Base-by-base conservation (phyloP, 1,139 yeast genomes). In the Yamadazyma mexicana region DNA sequence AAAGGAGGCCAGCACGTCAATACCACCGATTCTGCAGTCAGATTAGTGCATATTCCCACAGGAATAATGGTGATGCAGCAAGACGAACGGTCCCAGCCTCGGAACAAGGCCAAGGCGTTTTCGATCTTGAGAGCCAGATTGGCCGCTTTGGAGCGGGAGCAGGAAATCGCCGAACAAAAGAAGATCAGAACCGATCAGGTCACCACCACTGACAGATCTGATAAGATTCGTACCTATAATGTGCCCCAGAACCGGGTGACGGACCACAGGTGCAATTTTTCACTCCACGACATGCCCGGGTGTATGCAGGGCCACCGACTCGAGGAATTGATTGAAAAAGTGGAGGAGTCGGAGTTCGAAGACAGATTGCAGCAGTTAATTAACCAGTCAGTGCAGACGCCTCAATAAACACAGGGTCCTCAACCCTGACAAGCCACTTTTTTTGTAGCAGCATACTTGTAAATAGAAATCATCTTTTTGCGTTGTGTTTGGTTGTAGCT, bases 1-100 rank as follows among this genome's bases (percentile, higher is more conserved):
- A 86, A 95, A 48, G 99, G 99, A 40, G 99, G 99, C 0, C 99
- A 92, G 64, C 98, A 94, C 58, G 99, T 92, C 35, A 92, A 94
- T 58, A 92, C 97, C 15, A 92, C 98, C 0, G 98, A 92, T 59
- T 88, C 97, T 1, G 99, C 98, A 0, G 98, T 92, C 15, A 74
- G 98, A 52, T 66, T 94, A 28, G 89, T 94, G 0, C 99, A 92
- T 63, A 71, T 85, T 15, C 98, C 98, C 2, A 83, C 96, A 0
- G 97, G 98, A 3, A 81, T 88, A 33, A 83, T 81, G 11, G 96
- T 92, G 3, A 74, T 81, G 40, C 95, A 92, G 71, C 98, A 94
- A 59, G 97, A 92, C 57, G 96, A 89, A 56, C 68, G 99, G 46
- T 89, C 97, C 0, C 99, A 92, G 62, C 97, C 94, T 41, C 79